These are phyloP conservation scores for Chiua virens DNA, from an alignment of 768 basidiomycete genomes.

Conservation along the genomic window DNA sequence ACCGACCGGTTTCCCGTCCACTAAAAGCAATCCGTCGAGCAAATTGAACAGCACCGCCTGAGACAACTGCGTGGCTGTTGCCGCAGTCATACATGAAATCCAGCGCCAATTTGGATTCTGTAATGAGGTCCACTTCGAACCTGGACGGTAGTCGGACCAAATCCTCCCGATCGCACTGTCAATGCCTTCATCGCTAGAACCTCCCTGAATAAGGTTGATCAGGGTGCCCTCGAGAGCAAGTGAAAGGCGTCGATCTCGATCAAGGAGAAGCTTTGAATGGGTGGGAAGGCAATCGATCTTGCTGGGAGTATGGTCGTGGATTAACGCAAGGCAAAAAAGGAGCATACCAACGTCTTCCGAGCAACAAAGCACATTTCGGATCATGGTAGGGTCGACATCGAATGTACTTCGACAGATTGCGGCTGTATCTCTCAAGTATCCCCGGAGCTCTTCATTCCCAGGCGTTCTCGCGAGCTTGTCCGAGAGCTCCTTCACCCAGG, in stretches of 20 bases:
- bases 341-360: slow-evolving; percentile 27
- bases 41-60: slow-evolving; percentile 17
- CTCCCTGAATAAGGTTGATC: slow-evolving; percentile 6
- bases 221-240: slow-evolving; percentile 26
- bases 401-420: slow-evolving; percentile 31
- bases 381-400: slow-evolving; percentile 12
- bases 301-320: slow-evolving; percentile 33
- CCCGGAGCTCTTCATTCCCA: not conserved
- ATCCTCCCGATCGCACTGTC: slow-evolving; percentile 28
- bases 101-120: slow-evolving; percentile 26
- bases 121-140: slow-evolving; percentile 23
- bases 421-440: slow-evolving; percentile 18
- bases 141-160: slow-evolving; percentile 33
- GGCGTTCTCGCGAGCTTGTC: slow-evolving; percentile 13
- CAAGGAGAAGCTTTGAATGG: slow-evolving; percentile 24
- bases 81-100: slow-evolving; percentile 25
- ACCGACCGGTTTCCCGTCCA: slow-evolving; percentile 23
- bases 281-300: not conserved
- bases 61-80: slow-evolving; percentile 3
- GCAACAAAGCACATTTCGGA: slow-evolving; percentile 17
- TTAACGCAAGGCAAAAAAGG: slow-evolving; percentile 32
- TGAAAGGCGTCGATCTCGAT: slow-evolving; percentile 34
- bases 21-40: slow-evolving; percentile 20
- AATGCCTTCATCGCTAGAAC: slow-evolving; percentile 18
- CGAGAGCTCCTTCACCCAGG: slow-evolving; percentile 38